Base-by-base conservation (phyloP, 208 protist species). In the Leishmania tarentolae region DNA sequence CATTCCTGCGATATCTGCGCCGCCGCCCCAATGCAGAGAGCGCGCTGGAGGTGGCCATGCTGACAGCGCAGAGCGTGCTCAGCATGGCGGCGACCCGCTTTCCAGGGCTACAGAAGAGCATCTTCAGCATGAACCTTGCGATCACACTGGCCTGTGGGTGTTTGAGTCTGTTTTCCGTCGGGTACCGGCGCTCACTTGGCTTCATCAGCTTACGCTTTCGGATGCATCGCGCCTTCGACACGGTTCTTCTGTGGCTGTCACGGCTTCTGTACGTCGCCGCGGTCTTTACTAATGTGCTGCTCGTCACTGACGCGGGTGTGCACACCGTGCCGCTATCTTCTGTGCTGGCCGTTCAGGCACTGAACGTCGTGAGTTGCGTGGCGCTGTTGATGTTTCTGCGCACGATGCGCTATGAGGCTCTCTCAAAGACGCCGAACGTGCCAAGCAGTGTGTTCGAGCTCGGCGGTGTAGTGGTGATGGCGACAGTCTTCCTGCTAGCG, bases 21-120 rank as follows among this genome's bases (percentile, higher is more conserved):
- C 78, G 78, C 31, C 88, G 90, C 52, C 90, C 93, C 42, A 96
- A 96, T 78, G 78, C 88, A 42, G 88, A 95, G 83, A 90, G 87
- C 6, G 87, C 79, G 21, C 71, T 95, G 69, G 87, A 93, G 80
- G 57, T 86, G 52, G 83, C 85, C 17, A 81, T 95, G 77, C 19
- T 92, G 35, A 46, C 89, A 0, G 85, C 76, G 6, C 88, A 94
- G 59, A 72, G 84, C 9, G 78, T 81, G 63, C 46, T 95, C 2
- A 88, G 87, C 83, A 66, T 70, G 42, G 42, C 84, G 52, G 84
- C 81, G 13, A 71, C 75, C 50, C 44, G 83, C 24, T 87, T 91
- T 44, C 78, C 76, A 1, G 47, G 40, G 44, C 50, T 94, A 52
- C 76, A 76, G 47, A 21, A 21, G 21, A 46, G n/a, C 8, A n/a